Conservation (phyloP, 371 early-diverging fungal genomes). For the Mucor plumbeus region DNA sequence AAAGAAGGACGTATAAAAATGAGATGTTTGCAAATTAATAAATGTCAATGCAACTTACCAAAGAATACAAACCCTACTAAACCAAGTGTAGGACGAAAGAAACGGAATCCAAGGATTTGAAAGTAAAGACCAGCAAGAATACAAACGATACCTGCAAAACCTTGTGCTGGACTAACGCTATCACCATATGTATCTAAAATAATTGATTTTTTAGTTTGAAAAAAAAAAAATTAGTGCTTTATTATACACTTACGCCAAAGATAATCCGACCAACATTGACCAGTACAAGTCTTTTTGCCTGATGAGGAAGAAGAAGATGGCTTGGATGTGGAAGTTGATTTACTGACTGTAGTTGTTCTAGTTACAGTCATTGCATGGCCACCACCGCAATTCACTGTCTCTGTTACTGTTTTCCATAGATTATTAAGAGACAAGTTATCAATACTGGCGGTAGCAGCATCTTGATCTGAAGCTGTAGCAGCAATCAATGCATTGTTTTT, state of each 20-base stretch:
- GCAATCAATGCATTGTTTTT: conserved; percentile 20
- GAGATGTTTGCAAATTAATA: background rate
- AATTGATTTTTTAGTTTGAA: background rate
- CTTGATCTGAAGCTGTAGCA: background rate
- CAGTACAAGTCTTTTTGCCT: conserved; percentile 22
- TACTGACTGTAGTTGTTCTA: conserved; percentile 19
- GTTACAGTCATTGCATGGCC: conserved; percentile 48
- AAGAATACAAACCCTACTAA: conserved; percentile 56
- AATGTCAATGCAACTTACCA: conserved; percentile 29
- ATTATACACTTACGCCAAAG: conserved; percentile 42
- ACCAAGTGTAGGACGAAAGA: conserved; percentile 47
- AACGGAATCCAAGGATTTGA: conserved; percentile 46
- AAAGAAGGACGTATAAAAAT: background rate
- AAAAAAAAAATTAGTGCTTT: too few species aligned
- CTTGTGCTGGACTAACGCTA: conserved; percentile 47
- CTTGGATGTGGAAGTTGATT: conserved; percentile 10
- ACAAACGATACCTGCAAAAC: conserved; percentile 46
- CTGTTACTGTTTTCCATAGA: conserved; percentile 42
- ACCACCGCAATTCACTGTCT: conserved; percentile 45
- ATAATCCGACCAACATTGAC: conserved; percentile 49
- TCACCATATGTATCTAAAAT: conserved; percentile 51
- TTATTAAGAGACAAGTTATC: conserved; percentile 18
- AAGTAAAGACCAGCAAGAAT: conserved; percentile 48
- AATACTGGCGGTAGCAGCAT: background rate
- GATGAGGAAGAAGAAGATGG: conserved; percentile 6